phyloP scores from a whole-genome alignment of 768 basidiomycete species.

The Kwoniella mangroviensis region DNA sequence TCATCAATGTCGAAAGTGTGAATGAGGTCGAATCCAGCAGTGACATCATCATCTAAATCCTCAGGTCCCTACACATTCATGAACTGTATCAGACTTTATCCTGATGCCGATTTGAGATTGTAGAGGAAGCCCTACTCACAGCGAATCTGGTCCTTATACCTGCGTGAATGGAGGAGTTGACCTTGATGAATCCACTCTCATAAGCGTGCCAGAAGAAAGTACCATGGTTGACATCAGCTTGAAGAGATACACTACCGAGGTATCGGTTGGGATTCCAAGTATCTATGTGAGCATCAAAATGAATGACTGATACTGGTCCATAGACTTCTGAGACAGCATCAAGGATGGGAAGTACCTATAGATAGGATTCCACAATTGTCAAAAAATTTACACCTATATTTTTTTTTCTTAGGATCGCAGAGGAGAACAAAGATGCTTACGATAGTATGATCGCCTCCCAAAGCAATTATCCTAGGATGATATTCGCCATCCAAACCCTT shows the following conservation, averaged over 20 bases:
- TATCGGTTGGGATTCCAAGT: slow-evolving; percentile 63
- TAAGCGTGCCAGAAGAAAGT: slow-evolving; percentile 82
- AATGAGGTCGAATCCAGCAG: slow-evolving; percentile 78
- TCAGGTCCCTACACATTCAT: slow-evolving; percentile 63
- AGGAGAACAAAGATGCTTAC: slow-evolving; percentile 56
- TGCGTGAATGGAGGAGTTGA: slow-evolving; percentile 73
- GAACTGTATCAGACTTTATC: neutral
- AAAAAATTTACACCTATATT: no score
- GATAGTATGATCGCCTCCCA: slow-evolving; percentile 89
- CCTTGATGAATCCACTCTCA: slow-evolving; percentile 75
- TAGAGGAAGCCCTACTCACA: slow-evolving; percentile 58
- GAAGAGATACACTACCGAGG: slow-evolving; percentile 65
- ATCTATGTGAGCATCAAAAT: slow-evolving; percentile 84
- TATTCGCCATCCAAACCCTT: slow-evolving; percentile 63
- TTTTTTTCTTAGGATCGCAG: no score
- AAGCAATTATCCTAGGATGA: slow-evolving; percentile 77
- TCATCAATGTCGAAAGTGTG: slow-evolving; percentile 84
- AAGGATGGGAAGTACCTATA: slow-evolving; percentile 75
- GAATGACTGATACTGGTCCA: slow-evolving; percentile 69
- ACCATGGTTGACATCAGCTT: slow-evolving; percentile 70
- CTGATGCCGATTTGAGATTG: neutral
- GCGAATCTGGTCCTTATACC: slow-evolving; percentile 79
- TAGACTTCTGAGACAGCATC: slow-evolving; percentile 77
- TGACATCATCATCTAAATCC: slow-evolving; percentile 71
- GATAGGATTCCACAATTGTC: no score